These are phyloP conservation scores for Tetrapyrgos nigripes DNA, from an alignment of 1,284 basidiomycete genomes.

Conservation along the genomic window DNA sequence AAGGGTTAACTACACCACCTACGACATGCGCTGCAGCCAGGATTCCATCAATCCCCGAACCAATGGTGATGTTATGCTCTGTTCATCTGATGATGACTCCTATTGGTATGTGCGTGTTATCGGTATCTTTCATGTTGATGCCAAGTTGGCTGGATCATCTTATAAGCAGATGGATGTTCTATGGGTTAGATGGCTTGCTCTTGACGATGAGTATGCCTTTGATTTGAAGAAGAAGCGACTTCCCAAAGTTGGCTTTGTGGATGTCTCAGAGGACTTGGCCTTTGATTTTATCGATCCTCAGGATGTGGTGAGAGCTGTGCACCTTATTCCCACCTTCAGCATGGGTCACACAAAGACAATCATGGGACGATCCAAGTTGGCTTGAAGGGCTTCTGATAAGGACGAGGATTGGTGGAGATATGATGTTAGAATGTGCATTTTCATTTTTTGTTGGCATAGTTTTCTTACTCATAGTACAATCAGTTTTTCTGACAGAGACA, in stretches of 20 bases:
- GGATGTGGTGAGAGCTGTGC: conserved; percentile 32
- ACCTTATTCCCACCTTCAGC: too few relatives aligned
- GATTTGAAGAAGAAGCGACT: conserved; percentile 14
- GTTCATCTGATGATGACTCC: conserved; percentile 27
- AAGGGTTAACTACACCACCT: conserved; percentile 36
- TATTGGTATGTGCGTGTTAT: conserved; percentile 38
- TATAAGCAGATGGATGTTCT: conserved; percentile 31
- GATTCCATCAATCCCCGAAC: conserved; percentile 41
- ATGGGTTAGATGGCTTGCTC: conserved; percentile 37
- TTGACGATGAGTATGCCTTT: conserved; percentile 16
- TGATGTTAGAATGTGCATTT: conserved; percentile 32
- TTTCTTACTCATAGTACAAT: background rate
- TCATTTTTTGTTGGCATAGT: too few relatives aligned
- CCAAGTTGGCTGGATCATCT: conserved; percentile 3
- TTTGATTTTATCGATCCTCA: conserved; percentile 25
- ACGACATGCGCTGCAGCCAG: conserved; percentile 36
- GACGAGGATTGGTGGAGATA: conserved; percentile 28
- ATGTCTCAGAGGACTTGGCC: background rate
- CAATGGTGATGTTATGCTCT: conserved; percentile 36
- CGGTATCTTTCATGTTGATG: conserved; percentile 36
- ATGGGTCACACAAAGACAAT: conserved; percentile 33
- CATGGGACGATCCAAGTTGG: background rate
- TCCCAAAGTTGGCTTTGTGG: background rate
- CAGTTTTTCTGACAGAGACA: conserved; percentile 16
- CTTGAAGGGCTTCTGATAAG: background rate